phyloP scores from a whole-genome alignment of 2,329 filamentous ascomycete genomes.

The Camptophora hylomeconis region DNA sequence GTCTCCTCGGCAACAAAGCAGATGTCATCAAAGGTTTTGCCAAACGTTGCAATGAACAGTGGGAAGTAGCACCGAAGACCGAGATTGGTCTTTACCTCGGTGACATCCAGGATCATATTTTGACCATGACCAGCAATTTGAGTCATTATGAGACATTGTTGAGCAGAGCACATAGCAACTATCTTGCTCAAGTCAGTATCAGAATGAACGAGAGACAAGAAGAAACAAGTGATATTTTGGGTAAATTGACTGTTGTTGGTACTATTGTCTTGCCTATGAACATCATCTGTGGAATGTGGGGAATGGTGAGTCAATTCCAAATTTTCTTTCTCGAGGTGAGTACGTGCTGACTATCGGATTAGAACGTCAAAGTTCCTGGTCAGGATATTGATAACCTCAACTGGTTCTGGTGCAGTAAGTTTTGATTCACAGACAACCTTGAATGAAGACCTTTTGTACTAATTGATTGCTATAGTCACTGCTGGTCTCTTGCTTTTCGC shows the following conservation, averaged over 20 bases:
- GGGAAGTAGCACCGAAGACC: slow-evolving; percentile 85
- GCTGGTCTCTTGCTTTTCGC: slow-evolving; percentile 68
- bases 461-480: slow-evolving; percentile 38
- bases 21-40: slow-evolving; percentile 99
- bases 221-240: slow-evolving; percentile 86
- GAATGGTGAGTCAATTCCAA: slow-evolving; percentile 44
- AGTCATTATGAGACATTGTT: slow-evolving; percentile 96
- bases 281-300: slow-evolving; percentile 96
- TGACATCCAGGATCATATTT: slow-evolving; percentile 97
- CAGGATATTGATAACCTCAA: slow-evolving; percentile 67
- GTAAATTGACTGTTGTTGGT: slow-evolving; percentile 86
- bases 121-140: slow-evolving; percentile 96
- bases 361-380: slow-evolving; percentile 84
- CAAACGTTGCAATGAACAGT: slow-evolving; percentile 94
- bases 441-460: slow-evolving; percentile 1
- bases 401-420: slow-evolving; percentile 56
- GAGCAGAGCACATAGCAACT: slow-evolving; percentile 84
- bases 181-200: slow-evolving; percentile 98
- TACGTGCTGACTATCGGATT: neutral
- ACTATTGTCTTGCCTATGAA: slow-evolving; percentile 99
- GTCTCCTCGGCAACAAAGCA: slow-evolving; percentile 88
- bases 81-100: slow-evolving; percentile 97
- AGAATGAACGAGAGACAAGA: slow-evolving; percentile 97
- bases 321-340: neutral
- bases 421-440: slow-evolving; percentile 23